phyloP scores from a whole-genome alignment of 805 yeast species.

The Torulaspora gathmanii region DNA sequence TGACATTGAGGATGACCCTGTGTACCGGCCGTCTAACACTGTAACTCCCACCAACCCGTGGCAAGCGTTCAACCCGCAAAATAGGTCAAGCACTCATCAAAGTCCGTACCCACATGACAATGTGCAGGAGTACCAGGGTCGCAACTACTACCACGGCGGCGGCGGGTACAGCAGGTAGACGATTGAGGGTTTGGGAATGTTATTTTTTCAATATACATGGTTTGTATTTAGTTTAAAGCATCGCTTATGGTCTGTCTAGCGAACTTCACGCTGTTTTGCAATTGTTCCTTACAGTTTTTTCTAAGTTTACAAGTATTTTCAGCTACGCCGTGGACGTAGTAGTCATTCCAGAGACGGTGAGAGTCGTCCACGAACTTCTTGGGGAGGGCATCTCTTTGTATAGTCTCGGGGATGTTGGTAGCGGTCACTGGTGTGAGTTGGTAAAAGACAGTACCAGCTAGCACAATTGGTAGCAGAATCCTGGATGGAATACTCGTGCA shows the following conservation, averaged over 20 bases:
- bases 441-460: slow-evolving; percentile 23
- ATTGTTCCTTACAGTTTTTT: slow-evolving; percentile 6
- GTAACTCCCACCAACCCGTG: slow-evolving; percentile 8
- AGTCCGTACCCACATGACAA: slow-evolving; percentile 14
- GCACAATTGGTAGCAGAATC: slow-evolving; percentile 23
- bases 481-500: slow-evolving; percentile 28
- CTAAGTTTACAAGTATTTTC: slow-evolving; percentile 5
- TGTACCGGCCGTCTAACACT: slow-evolving; percentile 8
- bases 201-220: slow-evolving; percentile 1
- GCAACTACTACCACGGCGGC: slow-evolving; percentile 11
- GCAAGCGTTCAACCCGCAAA: slow-evolving; percentile 11
- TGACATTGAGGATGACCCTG: slow-evolving; percentile 13
- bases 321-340: slow-evolving; percentile 12
- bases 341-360: slow-evolving; percentile 13
- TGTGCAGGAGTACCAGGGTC: slow-evolving; percentile 11
- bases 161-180: slow-evolving; percentile 8
- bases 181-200: slow-evolving; percentile 2
- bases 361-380: slow-evolving; percentile 10
- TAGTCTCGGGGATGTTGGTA: slow-evolving; percentile 14
- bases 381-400: slow-evolving; percentile 23
- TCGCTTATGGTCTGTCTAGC: slow-evolving; percentile 11
- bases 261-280: slow-evolving; percentile 29
- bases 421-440: slow-evolving; percentile 29
- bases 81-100: slow-evolving; percentile 1
- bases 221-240: slow-evolving; percentile 2